Percentiles rank a stretch among this genome's conserved stretches.
Evolutionary conservation across 1,284 basidiomycete genomes (phyloP).

Genomic region (Naganishia sp.): DNA sequence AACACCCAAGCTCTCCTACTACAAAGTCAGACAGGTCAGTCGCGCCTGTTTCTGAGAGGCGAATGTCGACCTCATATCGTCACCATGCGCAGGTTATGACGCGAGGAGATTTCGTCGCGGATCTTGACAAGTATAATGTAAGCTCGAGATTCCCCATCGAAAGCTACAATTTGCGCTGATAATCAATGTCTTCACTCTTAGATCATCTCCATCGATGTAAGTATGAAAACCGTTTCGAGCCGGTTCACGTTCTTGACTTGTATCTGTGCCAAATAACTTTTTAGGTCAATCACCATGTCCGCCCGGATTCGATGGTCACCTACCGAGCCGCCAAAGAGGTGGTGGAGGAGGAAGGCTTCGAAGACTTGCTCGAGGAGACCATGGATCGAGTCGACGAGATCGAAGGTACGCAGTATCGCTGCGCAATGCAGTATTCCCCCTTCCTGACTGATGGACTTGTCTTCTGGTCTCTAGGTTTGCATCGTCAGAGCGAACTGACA

Average conservation of each 20-base stretch:
- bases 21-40: constrained; percentile 44
- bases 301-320: constrained; percentile 73
- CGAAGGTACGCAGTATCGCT: constrained; percentile 46
- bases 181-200: constrained; percentile 54
- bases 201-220: constrained; percentile 74
- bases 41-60: too few relatives aligned
- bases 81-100: constrained; percentile 60
- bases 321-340: constrained; percentile 69
- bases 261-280: constrained; percentile 20
- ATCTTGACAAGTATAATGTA: too few relatives aligned
- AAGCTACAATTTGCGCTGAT: constrained; percentile 40
- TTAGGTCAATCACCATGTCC: constrained; percentile 71
- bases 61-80: not conserved
- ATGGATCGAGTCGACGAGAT: constrained; percentile 67
- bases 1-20: constrained; percentile 47
- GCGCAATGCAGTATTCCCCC: not conserved
- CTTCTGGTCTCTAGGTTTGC: constrained; percentile 43
- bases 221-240: constrained; percentile 36
- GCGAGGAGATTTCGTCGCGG: constrained; percentile 64
- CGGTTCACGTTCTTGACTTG: not conserved
- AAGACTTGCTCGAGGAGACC: constrained; percentile 69
- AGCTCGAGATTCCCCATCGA: not conserved
- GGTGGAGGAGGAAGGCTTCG: constrained; percentile 69
- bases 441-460: not conserved
- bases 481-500: constrained; percentile 52